phyloP scores from a whole-genome alignment of 225 moss, liverwort and hornwort genomes.

The Bryum argenteum region DNA sequence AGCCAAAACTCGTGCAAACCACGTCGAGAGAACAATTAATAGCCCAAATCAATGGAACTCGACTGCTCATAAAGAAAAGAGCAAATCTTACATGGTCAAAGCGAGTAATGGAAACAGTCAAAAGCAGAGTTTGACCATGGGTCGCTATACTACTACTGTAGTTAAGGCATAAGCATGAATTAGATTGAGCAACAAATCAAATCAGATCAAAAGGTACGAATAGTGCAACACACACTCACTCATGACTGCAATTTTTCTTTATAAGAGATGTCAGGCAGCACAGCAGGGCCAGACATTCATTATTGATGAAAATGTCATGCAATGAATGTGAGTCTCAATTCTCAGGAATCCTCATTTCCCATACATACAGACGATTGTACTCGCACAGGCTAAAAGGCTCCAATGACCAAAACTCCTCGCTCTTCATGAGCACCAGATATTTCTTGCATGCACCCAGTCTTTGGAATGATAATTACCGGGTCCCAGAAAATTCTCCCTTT shows the following conservation, averaged over 20 bases:
- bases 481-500: not conserved
- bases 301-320: conserved; percentile 13
- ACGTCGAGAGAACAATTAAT: too few relatives aligned
- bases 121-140: not conserved
- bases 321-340: not conserved
- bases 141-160: too few relatives aligned
- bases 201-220: not conserved
- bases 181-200: not conserved
- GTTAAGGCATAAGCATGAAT: not conserved
- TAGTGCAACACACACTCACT: not conserved
- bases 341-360: conserved; percentile 29
- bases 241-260: not conserved
- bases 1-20: too few relatives aligned
- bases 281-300: not conserved
- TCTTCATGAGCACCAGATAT: conserved; percentile 24
- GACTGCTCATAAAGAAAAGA: too few relatives aligned
- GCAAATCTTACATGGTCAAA: too few relatives aligned
- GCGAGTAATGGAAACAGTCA: not conserved
- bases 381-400: not conserved
- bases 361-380: conserved; percentile 21
- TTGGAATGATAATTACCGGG: not conserved
- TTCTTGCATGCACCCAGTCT: not conserved
- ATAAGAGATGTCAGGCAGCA: not conserved
- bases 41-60: too few relatives aligned
- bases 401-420: conserved; percentile 18